Conservation (phyloP, 2,329 filamentous ascomycete genomes). For the Phaeosphaeria sp. region DNA sequence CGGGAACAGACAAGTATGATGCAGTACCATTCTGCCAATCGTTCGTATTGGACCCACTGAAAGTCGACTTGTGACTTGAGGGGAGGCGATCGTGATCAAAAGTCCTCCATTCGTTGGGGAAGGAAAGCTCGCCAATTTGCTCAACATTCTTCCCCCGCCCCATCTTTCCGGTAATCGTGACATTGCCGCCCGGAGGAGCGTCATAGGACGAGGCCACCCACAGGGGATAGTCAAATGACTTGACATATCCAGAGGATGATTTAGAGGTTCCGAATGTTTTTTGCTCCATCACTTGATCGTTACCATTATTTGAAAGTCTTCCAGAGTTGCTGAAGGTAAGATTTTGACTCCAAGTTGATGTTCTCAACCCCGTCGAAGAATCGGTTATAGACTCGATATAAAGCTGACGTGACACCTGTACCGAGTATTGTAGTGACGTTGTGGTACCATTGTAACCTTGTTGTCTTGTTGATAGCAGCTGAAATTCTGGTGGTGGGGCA, state of each 20-base stretch:
- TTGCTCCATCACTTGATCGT: constrained; percentile 61
- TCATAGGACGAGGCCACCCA: constrained; percentile 61
- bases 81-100: constrained; percentile 52
- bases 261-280: constrained; percentile 58
- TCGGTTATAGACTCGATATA: constrained; percentile 60
- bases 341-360: constrained; percentile 64
- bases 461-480: constrained; percentile 58
- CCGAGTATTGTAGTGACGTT: constrained; percentile 65
- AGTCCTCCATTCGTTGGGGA: constrained; percentile 67
- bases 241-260: constrained; percentile 44
- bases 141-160: constrained; percentile 57
- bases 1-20: constrained; percentile 57
- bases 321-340: constrained; percentile 65
- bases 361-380: constrained; percentile 53
- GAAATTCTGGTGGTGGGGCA: constrained; percentile 55
- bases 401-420: constrained; percentile 63
- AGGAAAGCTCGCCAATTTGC: constrained; percentile 56
- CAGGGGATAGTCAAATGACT: constrained; percentile 66
- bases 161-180: constrained; percentile 57
- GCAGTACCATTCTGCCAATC: constrained; percentile 67
- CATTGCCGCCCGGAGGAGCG: constrained; percentile 49
- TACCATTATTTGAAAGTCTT: constrained; percentile 60
- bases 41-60: constrained; percentile 51
- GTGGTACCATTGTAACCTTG: constrained; percentile 61
- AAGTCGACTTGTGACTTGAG: constrained; percentile 13